Percentiles rank a stretch among this genome's conserved stretches.
Conservation (phyloP, 2,329 filamentous ascomycete species). For the Hymenotorrendiella dingleyae region DNA sequence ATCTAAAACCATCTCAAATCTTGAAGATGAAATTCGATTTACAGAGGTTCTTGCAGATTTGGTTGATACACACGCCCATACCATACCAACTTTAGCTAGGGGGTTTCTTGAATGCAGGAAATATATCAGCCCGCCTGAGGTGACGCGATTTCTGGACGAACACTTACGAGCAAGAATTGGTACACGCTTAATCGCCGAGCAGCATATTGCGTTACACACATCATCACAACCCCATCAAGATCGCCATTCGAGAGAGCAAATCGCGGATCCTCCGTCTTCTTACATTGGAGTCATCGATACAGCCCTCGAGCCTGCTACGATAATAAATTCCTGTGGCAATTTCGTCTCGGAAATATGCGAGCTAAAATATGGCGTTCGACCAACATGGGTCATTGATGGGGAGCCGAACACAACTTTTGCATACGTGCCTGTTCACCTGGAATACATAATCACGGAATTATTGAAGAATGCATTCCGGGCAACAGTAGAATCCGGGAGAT, state of each 20-base stretch:
- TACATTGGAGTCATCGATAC: conserved; percentile 98
- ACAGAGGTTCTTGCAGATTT: conserved; percentile 90
- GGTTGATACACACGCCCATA: conserved; percentile 91
- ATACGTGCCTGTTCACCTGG: conserved; percentile 90
- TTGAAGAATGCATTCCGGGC: conserved; percentile 96
- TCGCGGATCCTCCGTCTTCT: conserved; percentile 45
- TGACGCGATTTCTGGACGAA: conserved; percentile 89
- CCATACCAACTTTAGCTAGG: conserved; percentile 84
- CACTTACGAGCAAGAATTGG: conserved; percentile 92
- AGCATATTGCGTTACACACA: conserved; percentile 87
- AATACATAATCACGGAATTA: conserved; percentile 95
- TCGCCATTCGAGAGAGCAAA: conserved; percentile 43
- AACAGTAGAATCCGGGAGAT: conserved; percentile 77
- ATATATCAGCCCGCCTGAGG: conserved; percentile 76
- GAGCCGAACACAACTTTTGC: conserved; percentile 85
- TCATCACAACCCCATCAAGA: conserved; percentile 67
- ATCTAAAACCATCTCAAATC: conserved; percentile 53
- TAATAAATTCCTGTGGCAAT: conserved; percentile 77
- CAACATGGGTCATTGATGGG: conserved; percentile 74
- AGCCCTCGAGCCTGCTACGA: conserved; percentile 70
- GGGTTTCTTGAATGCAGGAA: conserved; percentile 91
- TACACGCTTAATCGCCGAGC: conserved; percentile 88
- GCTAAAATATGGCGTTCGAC: conserved; percentile 86
- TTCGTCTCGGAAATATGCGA: conserved; percentile 97
- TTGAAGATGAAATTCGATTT: conserved; percentile 86